Conservation (phyloP, 2,329 filamentous ascomycete genomes). For the Trichophyton benhamiae region DNA sequence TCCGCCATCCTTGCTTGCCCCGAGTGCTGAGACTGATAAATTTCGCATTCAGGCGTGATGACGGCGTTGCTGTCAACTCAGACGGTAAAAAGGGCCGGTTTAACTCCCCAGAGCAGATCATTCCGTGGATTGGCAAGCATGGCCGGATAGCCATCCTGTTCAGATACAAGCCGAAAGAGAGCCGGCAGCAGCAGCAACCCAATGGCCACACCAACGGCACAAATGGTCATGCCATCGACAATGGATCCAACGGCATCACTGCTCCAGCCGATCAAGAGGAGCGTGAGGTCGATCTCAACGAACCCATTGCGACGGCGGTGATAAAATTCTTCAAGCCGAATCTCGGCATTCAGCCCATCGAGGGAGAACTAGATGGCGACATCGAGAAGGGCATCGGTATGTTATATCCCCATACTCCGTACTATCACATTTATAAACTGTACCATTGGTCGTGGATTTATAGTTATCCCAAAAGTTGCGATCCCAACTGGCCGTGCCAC, state of each 20-base stretch:
- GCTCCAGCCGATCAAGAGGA: neutral
- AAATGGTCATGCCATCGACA: neutral
- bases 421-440: neutral
- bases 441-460: neutral
- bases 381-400: neutral
- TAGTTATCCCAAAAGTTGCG: neutral
- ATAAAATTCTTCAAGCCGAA: constrained; percentile 10
- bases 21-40: constrained; percentile 8
- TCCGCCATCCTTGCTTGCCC: constrained; percentile 7
- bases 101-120: neutral
- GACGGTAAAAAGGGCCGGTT: constrained; percentile 2
- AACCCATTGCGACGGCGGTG: constrained; percentile 8
- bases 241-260: neutral
- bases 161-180: neutral
- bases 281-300: neutral
- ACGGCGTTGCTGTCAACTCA: constrained; percentile 3
- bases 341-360: constrained; percentile 2
- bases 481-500: neutral
- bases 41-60: neutral
- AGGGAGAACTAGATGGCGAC: neutral
- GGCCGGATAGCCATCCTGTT: constrained; percentile 9
- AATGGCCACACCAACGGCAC: neutral
- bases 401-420: neutral
- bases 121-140: constrained; percentile 2
- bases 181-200: neutral